A percentile compares a stretch with the other conserved stretches of the same genome.
phyloP scores from a whole-genome alignment of 805 yeast species.

The Cephaloascus albidus region DNA sequence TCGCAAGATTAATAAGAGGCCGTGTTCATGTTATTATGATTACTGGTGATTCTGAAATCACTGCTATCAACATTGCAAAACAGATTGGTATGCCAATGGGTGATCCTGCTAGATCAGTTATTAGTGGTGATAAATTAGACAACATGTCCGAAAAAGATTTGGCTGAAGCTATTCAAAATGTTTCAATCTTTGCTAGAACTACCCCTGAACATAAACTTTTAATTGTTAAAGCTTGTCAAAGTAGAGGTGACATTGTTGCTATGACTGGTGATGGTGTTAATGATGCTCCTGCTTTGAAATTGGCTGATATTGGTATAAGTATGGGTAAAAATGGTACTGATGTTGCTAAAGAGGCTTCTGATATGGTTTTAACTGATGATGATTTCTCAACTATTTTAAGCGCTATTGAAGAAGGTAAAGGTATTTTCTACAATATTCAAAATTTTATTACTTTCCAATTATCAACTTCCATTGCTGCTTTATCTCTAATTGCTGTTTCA shows the following conservation, averaged over 20 bases:
- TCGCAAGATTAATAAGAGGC: slow-evolving; percentile 72
- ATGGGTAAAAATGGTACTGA: slow-evolving; percentile 95
- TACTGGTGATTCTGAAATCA: slow-evolving; percentile 87
- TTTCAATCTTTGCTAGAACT: slow-evolving; percentile 88
- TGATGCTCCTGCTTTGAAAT: slow-evolving; percentile 95
- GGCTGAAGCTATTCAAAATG: slow-evolving; percentile 67
- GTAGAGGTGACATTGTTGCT: slow-evolving; percentile 91
- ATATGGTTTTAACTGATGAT: slow-evolving; percentile 95
- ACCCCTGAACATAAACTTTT: slow-evolving; percentile 90
- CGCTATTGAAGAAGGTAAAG: slow-evolving; percentile 97
- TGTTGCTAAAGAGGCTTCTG: slow-evolving; percentile 97
- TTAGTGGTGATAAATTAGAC: slow-evolving; percentile 82
- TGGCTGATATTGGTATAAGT: slow-evolving; percentile 93
- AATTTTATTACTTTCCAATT: slow-evolving; percentile 91
- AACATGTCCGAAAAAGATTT: slow-evolving; percentile 62
- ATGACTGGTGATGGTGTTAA: slow-evolving; percentile 99
- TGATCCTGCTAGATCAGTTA: slow-evolving; percentile 54
- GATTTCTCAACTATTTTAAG: slow-evolving; percentile 89
- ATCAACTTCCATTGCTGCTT: slow-evolving; percentile 92
- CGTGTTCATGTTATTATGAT: slow-evolving; percentile 98
- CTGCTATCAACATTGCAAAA: slow-evolving; percentile 77
- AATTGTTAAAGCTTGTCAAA: slow-evolving; percentile 82
- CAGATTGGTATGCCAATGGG: slow-evolving; percentile 83
- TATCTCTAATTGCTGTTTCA: slow-evolving; percentile 78
- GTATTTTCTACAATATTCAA: slow-evolving; percentile 92